A percentile compares a stretch with the other conserved stretches of the same genome.
phyloP scores from a whole-genome alignment of 495 filamentous ascomycete genomes.

The Trichoderma virens region DNA sequence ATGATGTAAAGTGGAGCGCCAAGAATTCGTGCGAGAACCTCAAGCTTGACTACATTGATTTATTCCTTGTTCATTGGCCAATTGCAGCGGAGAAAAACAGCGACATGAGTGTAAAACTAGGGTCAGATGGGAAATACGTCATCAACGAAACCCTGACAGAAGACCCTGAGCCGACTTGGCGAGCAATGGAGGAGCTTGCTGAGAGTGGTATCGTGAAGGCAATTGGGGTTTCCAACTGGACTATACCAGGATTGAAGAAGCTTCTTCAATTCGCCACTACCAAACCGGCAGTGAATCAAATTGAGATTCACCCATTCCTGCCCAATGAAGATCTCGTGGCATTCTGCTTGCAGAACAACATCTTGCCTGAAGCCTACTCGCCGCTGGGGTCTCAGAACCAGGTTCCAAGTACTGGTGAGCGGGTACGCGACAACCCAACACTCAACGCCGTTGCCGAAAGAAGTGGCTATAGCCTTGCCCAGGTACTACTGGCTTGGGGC shows the following conservation, averaged over 20 bases:
- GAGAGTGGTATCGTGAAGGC: slow-evolving; percentile 73
- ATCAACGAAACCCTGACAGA: slow-evolving; percentile 23
- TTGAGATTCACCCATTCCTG: slow-evolving; percentile 82
- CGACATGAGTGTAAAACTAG: slow-evolving; percentile 30
- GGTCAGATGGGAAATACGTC: slow-evolving; percentile 65
- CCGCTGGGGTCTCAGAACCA: slow-evolving; percentile 45
- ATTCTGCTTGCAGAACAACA: slow-evolving; percentile 60
- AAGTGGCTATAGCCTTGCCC: slow-evolving; percentile 40
- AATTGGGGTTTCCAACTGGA: slow-evolving; percentile 78
- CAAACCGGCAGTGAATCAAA: slow-evolving; percentile 81
- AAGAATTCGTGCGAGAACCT: slow-evolving; percentile 42
- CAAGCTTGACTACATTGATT: slow-evolving; percentile 69
- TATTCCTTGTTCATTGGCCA: slow-evolving; percentile 87
- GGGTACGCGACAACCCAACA: slow-evolving; percentile 42
- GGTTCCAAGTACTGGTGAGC: neutral
- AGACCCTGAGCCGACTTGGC: slow-evolving; percentile 46
- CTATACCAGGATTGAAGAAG: slow-evolving; percentile 56
- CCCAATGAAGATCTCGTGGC: slow-evolving; percentile 72
- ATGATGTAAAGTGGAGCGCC: slow-evolving; percentile 62
- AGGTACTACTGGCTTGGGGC: slow-evolving; percentile 63
- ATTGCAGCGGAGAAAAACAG: slow-evolving; percentile 36
- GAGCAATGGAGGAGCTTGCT: slow-evolving; percentile 74
- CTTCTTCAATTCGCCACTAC: slow-evolving; percentile 52
- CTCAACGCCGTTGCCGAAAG: slow-evolving; percentile 53
- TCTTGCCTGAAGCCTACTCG: slow-evolving; percentile 62